A percentile compares a stretch with the other conserved stretches of the same genome.
Conservation (phyloP, 208 protist species). For the Eutreptiella sp. region DNA sequence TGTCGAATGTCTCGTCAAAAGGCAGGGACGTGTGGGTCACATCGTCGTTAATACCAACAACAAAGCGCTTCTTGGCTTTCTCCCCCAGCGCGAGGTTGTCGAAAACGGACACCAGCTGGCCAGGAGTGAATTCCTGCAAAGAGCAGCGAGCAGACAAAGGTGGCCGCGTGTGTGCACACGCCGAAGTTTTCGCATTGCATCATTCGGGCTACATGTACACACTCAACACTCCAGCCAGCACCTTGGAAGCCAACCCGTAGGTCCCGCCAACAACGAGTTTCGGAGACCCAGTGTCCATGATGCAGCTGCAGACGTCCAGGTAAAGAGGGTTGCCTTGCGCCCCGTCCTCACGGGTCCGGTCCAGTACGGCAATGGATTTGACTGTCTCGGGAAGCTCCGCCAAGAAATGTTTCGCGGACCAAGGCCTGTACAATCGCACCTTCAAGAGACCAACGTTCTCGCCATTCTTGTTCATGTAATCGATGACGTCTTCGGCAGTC, state of each 20-base stretch:
- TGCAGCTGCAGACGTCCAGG: constrained; percentile 50
- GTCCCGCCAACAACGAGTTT: constrained; percentile 45
- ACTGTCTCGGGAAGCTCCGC: constrained; percentile 38
- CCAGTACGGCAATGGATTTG: constrained; percentile 50
- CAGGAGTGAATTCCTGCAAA: constrained; percentile 65
- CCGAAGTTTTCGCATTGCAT: no score
- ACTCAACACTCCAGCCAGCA: no score
- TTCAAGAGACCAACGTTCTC: constrained; percentile 58
- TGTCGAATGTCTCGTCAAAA: constrained; percentile 22
- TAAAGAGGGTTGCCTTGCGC: constrained; percentile 54
- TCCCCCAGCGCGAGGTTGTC: constrained; percentile 42
- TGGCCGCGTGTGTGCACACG: no score
- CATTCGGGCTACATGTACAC: no score
- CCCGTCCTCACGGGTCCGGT: constrained; percentile 48
- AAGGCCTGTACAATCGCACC: constrained; percentile 56
- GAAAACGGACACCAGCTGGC: constrained; percentile 47
- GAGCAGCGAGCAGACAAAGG: no score
- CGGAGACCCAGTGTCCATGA: background rate
- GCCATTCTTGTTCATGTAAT: constrained; percentile 39
- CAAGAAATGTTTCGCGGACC: constrained; percentile 36
- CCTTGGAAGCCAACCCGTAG: constrained; percentile 57
- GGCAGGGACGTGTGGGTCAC: constrained; percentile 47
- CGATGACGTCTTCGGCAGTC: constrained; percentile 38
- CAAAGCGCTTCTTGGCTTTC: constrained; percentile 51
- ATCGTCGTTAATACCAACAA: constrained; percentile 61